These are phyloP conservation scores for Amorphotheca resinae DNA, from an alignment of 495 filamentous ascomycete genomes.

Conservation along the genomic window DNA sequence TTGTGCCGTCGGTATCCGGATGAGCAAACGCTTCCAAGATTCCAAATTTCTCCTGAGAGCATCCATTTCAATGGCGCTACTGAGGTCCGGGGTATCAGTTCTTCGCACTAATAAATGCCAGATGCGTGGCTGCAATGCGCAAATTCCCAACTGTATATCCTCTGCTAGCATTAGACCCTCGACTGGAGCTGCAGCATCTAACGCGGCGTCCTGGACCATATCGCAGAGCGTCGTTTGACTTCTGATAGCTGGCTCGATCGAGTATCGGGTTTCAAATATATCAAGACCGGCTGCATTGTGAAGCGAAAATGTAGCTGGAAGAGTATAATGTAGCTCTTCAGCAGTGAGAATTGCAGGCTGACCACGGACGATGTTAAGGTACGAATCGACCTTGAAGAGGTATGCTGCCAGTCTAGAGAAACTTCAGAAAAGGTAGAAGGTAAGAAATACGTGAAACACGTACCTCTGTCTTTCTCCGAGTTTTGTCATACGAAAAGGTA, in stretches of 20 bases:
- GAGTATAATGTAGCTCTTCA: slow-evolving; percentile 16
- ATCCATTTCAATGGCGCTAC: slow-evolving; percentile 4
- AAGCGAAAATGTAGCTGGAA: slow-evolving; percentile 11
- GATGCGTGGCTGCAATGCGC: slow-evolving; percentile 8
- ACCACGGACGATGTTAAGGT: slow-evolving; percentile 15
- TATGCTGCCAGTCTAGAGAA: slow-evolving; percentile 19
- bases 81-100: background rate
- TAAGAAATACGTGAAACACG: background rate
- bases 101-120: slow-evolving; percentile 5
- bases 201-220: slow-evolving; percentile 6
- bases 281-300: slow-evolving; percentile 16
- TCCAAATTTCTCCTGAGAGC: slow-evolving; percentile 10
- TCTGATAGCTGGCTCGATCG: slow-evolving; percentile 13
- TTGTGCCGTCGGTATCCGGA: slow-evolving; percentile 7
- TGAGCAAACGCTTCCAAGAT: slow-evolving; percentile 2
- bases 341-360: slow-evolving; percentile 13
- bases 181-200: background rate
- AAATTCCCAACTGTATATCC: slow-evolving; percentile 20
- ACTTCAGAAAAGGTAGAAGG: slow-evolving; percentile 2
- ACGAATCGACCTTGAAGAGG: slow-evolving; percentile 21
- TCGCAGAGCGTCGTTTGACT: slow-evolving; percentile 6
- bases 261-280: slow-evolving; percentile 10
- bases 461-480: slow-evolving; percentile 11
- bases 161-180: slow-evolving; percentile 15
- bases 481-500: slow-evolving; percentile 8